Evolutionary conservation across 140 eudicot species (phyloP).

Genomic region (Cichorium intybus): DNA sequence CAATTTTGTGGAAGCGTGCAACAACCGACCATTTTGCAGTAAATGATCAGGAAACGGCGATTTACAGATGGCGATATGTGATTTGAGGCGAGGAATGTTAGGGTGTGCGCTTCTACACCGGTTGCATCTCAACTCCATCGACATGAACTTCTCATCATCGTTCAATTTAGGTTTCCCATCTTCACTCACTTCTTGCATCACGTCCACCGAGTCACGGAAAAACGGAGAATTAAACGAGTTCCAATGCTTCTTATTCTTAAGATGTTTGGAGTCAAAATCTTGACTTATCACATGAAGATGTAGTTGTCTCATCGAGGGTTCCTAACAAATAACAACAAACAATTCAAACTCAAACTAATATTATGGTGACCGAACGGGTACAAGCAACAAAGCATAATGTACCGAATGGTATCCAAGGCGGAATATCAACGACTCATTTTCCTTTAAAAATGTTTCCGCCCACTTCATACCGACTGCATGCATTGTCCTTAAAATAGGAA

Average conservation of each 20-base stretch:
- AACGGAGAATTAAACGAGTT: conserved; percentile 79
- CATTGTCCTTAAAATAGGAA: conserved; percentile 59
- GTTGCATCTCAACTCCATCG: conserved; percentile 90
- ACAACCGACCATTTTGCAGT: conserved; percentile 56
- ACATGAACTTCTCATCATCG: conserved; percentile 49
- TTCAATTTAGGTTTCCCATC: conserved; percentile 47
- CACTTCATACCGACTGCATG: conserved; percentile 72
- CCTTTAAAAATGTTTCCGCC: conserved; percentile 53
- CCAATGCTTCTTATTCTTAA: conserved; percentile 97
- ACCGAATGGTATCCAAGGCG: conserved; percentile 98
- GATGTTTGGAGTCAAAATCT: conserved; percentile 76
- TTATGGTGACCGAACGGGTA: not conserved
- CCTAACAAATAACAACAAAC: conserved; percentile 39
- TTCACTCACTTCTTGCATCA: conserved; percentile 61
- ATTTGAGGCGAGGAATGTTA: conserved; percentile 79
- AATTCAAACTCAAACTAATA: not conserved
- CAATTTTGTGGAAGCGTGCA: conserved; percentile 28
- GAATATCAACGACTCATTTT: conserved; percentile 58
- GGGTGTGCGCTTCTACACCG: conserved; percentile 94
- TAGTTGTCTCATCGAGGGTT: conserved; percentile 94
- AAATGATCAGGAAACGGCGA: conserved; percentile 61
- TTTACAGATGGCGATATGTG: conserved; percentile 65
- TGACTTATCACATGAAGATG: conserved; percentile 98
- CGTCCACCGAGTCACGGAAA: conserved; percentile 79
- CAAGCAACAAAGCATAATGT: conserved; percentile 25